phyloP scores from a whole-genome alignment of 371 early-diverging fungal genomes.

The Massospora cicadina region DNA sequence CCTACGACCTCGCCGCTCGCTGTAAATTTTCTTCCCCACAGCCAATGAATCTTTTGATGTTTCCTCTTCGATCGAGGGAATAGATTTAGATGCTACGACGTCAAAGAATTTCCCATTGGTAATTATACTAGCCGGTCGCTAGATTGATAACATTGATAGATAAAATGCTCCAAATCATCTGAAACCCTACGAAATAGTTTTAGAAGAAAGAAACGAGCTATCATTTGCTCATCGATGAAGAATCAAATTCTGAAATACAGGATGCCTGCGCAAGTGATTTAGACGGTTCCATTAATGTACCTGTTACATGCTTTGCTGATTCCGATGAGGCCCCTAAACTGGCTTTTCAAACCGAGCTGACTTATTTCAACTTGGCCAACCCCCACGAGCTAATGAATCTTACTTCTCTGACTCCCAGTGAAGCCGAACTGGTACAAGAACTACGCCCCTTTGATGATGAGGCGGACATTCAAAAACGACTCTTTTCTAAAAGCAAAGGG shows the following conservation, averaged over 20 bases:
- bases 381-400: background rate
- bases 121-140: no score
- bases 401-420: background rate
- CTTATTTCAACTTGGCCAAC: slow-evolving; percentile 1
- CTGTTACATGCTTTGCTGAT: background rate
- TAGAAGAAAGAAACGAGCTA: background rate
- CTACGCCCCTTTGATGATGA: background rate
- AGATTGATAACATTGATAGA: no score
- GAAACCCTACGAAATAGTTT: background rate
- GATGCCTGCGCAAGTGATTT: background rate
- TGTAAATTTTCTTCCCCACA: no score
- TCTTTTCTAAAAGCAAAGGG: background rate
- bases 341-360: background rate
- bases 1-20: no score
- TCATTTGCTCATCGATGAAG: slow-evolving; percentile 1
- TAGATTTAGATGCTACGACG: background rate
- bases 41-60: no score
- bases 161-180: no score
- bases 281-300: background rate
- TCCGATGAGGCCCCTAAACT: background rate
- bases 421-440: background rate
- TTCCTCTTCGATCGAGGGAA: background rate
- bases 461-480: background rate
- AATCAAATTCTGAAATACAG: background rate
- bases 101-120: no score